Conservation (phyloP, 1,284 basidiomycete genomes). For the Cutaneotrichosporon sp. region DNA sequence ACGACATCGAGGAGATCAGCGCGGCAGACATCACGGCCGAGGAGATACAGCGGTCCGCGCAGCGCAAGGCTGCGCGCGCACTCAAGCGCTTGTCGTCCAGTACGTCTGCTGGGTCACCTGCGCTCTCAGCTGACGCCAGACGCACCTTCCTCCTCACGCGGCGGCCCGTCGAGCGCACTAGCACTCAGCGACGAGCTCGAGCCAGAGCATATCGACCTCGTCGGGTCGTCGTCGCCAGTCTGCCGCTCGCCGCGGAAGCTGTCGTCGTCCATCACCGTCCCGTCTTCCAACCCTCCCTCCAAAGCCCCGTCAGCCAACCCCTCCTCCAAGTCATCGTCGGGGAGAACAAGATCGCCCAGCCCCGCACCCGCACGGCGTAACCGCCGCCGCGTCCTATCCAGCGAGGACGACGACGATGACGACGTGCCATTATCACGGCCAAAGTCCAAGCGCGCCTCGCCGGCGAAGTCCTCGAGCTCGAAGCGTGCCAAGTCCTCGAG, state of each 20-base stretch:
- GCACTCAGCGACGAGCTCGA: slow-evolving; percentile 4
- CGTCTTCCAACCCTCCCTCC: background rate
- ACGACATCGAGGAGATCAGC: slow-evolving; percentile 17
- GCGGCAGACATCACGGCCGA: slow-evolving; percentile 15
- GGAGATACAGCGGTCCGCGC: slow-evolving; percentile 9
- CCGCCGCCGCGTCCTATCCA: background rate
- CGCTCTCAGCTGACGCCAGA: background rate
- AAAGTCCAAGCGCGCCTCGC: background rate
- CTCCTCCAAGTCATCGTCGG: background rate
- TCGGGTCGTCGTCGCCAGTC: slow-evolving; percentile 3
- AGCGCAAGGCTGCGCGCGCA: slow-evolving; percentile 1
- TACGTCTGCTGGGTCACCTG: background rate
- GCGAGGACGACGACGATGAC: slow-evolving; percentile 7
- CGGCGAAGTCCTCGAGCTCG: background rate
- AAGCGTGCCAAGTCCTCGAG: background rate
- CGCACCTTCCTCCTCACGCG: background rate
- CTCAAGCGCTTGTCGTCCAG: background rate
- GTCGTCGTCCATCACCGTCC: background rate
- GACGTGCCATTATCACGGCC: background rate
- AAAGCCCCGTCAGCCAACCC: background rate
- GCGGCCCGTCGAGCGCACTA: background rate
- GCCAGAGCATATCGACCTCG: slow-evolving; percentile 11
- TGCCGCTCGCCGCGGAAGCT: slow-evolving; percentile 4
- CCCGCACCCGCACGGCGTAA: background rate
- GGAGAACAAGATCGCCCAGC: background rate